Evolutionary conservation across 257 asterid species (phyloP), one percentile per base, ranked within the genome.

Genomic region (Nicotiana paniculata): DNA sequence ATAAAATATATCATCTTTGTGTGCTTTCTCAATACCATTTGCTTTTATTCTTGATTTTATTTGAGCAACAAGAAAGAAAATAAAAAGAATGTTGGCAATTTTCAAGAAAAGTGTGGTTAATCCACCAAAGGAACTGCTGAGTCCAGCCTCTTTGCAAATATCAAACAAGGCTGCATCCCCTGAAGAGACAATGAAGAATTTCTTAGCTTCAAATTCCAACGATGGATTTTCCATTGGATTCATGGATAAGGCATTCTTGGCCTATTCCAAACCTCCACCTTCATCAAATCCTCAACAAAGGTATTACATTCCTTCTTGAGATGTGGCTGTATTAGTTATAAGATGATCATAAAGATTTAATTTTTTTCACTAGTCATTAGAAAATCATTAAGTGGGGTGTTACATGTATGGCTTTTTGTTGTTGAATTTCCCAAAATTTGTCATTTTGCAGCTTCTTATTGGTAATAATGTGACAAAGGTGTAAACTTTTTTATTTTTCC

Each of bases 71-170:
- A 37, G n/a, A 24, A 32, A 11, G 24, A 21, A 21, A 21, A 21
- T 0, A 61, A 21, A 39, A 54, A 89, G 87, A 85, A 95, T 96
- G 99, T 86, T 96, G 93, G 92, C 88, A 39, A 82, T 92, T 53
- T 96, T 96, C 93, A 91, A 89, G 89, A 92, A 90, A 32, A 94
- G 90, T 43, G 85, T 96, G 83, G 88, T 93, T 65, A 89, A 89
- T 83, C 93, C 98, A 67, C 99, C 99, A 15, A 77, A 88, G 78
- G 99, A 96, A 82, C 85, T 96, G 79, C 90, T 91, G 35, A 90
- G 97, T 86, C 93, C 95, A 16, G 94, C 89, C n/a, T 81, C 93
- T 11, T 17, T 65, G 4, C 82, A 83, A 17, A 74, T 85, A 18
- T 30, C 83, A 12, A 79, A 62, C 8, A 87, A 78, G 70, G 79